These are phyloP conservation scores for Pythium sp. DNA, from an alignment of 352 stramenopile genomes.

Conservation along the genomic window DNA sequence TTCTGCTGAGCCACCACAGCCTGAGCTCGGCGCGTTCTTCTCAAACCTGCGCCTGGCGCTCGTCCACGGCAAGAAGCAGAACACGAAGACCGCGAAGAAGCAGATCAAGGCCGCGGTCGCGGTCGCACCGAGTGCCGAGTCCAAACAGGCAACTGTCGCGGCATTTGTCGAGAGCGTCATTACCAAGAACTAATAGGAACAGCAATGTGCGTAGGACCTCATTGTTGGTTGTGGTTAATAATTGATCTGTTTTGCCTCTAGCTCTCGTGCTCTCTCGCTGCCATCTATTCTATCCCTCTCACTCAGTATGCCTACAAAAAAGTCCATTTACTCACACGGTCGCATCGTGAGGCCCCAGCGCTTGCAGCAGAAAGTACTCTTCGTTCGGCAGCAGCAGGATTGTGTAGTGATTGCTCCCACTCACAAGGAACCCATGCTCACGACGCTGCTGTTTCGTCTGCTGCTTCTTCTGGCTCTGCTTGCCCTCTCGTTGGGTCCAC, in stretches of 20 bases:
- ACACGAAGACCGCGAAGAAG: conserved; percentile 63
- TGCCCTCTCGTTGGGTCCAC: conserved; percentile 46
- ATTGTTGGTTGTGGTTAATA: conserved; percentile 2
- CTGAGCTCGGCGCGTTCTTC: conserved; percentile 34
- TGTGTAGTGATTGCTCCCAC: conserved; percentile 78
- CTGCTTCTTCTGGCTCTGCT: conserved; percentile 1
- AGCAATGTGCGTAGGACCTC: not conserved
- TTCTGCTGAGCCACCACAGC: conserved; percentile 1
- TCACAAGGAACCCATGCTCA: conserved; percentile 75
- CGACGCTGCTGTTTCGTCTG: conserved; percentile 15
- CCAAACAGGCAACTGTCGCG: conserved; percentile 36
- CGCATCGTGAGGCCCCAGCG: conserved; percentile 61
- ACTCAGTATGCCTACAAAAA: not conserved
- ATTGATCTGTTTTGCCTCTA: not conserved
- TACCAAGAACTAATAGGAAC: conserved; percentile 24
- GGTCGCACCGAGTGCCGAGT: conserved; percentile 25
- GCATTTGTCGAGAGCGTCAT: conserved; percentile 65
- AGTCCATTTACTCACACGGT: conserved; percentile 29
- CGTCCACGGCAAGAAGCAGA: conserved; percentile 59
- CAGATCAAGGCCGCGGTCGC: conserved; percentile 51
- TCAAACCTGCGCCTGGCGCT: conserved; percentile 63
- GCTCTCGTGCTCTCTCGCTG: too few species aligned
- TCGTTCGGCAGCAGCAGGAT: conserved; percentile 65
- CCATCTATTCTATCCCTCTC: conserved; percentile 2
- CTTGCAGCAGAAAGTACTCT: conserved; percentile 73